Evolutionary conservation across 257 asterid species (phyloP), one percentile per base, ranked within the genome.

Genomic region (Forsythia viridissima): DNA sequence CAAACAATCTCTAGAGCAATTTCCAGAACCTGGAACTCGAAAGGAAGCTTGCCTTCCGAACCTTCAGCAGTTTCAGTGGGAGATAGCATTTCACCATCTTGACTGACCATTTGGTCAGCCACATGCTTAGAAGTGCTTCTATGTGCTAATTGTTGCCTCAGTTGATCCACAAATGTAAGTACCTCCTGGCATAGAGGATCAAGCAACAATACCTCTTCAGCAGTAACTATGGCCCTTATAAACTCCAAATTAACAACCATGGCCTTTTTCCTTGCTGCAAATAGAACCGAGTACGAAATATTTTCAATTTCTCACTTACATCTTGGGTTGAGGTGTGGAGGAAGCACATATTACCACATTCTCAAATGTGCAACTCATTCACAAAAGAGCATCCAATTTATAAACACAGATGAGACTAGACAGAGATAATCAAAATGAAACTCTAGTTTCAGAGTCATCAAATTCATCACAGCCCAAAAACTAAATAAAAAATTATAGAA

Each of bases 11-110:
- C 97, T 73, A 96, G 83, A 9, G 99, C 98, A 76, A 93, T 89
- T 88, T 96, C 99, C 75, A 96, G 88, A 76, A 96, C 98, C 87
- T 96, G 99, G 86, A 96, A 96, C 91, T 96, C 99, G 63, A 96
- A 96, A 66, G 99, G 99, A 65, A 96, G 98, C 84, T 93, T 97
- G 44, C 90, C 93, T 82, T 91, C 96, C 90, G 83, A 65, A 40
- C 92, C 94, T 67, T 92, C 99, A 77, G 86, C 87, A 75, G 92
- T 87, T 74, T 93, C 98, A 79, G 86, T 73, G 34, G 91, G 91
- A 75, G 88, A 86, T 81, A 78, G 90, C 79, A 74, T 80, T 71
- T 88, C 92, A 39, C 83, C 86, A n/a, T 89, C 94, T 70, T 82
- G 91, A 74, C 83, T 55, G 80, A 40, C 76, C 66, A 59, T 79